A percentile compares a stretch with the other conserved stretches of the same genome.
Evolutionary conservation across 108 stramenopile genomes (phyloP).

Genomic region (Aurantiochytrium sp.): DNA sequence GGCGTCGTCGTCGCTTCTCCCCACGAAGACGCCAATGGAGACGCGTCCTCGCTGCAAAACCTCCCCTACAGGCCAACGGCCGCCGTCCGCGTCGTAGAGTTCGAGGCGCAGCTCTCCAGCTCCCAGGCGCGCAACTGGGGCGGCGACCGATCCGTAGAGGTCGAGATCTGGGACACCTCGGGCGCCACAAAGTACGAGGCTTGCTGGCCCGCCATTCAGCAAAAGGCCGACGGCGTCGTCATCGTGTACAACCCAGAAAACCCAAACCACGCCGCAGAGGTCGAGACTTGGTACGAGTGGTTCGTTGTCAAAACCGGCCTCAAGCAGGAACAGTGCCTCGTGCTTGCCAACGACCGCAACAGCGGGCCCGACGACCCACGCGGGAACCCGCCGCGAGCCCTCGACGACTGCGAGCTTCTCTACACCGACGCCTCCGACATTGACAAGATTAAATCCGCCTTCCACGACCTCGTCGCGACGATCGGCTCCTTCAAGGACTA

Average conservation of each 20-base stretch:
- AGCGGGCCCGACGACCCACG: background rate
- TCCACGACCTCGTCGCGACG: background rate
- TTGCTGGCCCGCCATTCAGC: conserved; percentile 25
- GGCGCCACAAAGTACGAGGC: background rate
- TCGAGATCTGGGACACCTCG: conserved; percentile 12
- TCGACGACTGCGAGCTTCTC: background rate
- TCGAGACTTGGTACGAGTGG: conserved; percentile 31
- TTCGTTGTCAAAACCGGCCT: background rate
- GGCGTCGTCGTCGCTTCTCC: background rate
- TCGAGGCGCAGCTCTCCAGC: background rate
- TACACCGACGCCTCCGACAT: background rate
- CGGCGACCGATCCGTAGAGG: background rate
- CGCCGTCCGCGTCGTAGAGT: conserved; percentile 11
- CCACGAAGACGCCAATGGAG: background rate
- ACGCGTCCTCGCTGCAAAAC: background rate
- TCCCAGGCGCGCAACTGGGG: background rate
- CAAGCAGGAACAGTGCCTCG: background rate
- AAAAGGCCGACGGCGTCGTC: background rate
- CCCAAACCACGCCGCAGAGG: background rate
- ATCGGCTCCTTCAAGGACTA: background rate
- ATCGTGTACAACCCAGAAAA: conserved; percentile 24
- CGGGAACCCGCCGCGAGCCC: background rate
- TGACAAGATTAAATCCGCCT: background rate
- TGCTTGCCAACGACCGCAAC: background rate
- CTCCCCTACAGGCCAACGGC: background rate